These are phyloP conservation scores for Exophiala bonariae DNA, from an alignment of 2,329 filamentous ascomycete species.

Conservation along the genomic window DNA sequence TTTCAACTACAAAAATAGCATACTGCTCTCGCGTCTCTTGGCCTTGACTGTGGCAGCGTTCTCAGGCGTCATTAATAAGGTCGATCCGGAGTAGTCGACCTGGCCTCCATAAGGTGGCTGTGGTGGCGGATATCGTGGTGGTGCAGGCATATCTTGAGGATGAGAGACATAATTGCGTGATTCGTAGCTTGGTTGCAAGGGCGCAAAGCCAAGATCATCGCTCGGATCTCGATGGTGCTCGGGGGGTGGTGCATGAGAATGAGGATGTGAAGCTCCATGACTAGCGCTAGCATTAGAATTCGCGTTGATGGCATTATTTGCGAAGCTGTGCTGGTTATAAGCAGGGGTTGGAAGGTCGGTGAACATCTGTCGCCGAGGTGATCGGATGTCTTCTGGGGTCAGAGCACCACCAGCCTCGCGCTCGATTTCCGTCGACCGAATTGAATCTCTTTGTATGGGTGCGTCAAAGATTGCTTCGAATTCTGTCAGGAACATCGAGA, in stretches of 20 bases:
- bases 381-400: constrained; percentile 59
- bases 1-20: constrained; percentile 33
- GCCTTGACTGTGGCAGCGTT: constrained; percentile 41
- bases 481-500: constrained; percentile 90
- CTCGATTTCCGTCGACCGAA: constrained; percentile 32
- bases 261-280: constrained; percentile 29
- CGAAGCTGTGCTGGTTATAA: constrained; percentile 59
- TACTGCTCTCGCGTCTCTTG: constrained; percentile 50
- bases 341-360: constrained; percentile 65
- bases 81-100: constrained; percentile 35
- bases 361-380: constrained; percentile 66
- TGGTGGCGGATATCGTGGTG: constrained; percentile 20
- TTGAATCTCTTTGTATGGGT: constrained; percentile 42
- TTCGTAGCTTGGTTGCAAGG: constrained; percentile 41
- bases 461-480: constrained; percentile 81
- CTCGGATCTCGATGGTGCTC: constrained; percentile 55
- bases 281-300: too few relatives aligned
- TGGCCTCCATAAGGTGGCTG: constrained; percentile 22
- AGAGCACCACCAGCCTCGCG: constrained; percentile 31
- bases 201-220: constrained; percentile 31
- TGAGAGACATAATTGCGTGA: constrained; percentile 31
- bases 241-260: constrained; percentile 29
- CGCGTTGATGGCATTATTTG: constrained; percentile 30
- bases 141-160: constrained; percentile 27
- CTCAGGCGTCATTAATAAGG: constrained; percentile 43